Evolutionary conservation across 192 early-diverging fungal genomes (phyloP).

Genomic region (Umbelopsis sp.): DNA sequence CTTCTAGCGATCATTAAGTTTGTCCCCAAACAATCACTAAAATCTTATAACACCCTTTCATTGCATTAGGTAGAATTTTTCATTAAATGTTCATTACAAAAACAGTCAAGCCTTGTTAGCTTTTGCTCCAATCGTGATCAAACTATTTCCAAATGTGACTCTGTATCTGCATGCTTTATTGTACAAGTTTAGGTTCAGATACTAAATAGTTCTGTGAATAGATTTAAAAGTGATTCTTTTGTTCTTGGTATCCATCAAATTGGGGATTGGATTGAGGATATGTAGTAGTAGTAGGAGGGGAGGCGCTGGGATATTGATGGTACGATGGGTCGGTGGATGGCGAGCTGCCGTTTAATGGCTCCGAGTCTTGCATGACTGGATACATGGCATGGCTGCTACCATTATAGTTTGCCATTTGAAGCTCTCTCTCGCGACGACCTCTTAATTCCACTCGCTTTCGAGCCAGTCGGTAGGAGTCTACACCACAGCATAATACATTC

Average conservation of each 20-base stretch:
- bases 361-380: conserved; percentile 10
- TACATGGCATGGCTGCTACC: not conserved
- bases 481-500: conserved; percentile 31
- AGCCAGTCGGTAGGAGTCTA: conserved; percentile 32
- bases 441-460: conserved; percentile 32
- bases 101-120: too few species aligned
- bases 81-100: too few species aligned
- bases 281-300: not conserved
- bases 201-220: too few species aligned
- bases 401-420: not conserved
- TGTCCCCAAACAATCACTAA: too few species aligned
- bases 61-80: too few species aligned
- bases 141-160: too few species aligned
- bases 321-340: not conserved
- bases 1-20: too few species aligned
- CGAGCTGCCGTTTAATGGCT: not conserved
- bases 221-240: not conserved
- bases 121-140: too few species aligned
- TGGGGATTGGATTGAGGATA: not conserved
- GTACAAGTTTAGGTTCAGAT: too few species aligned
- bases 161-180: too few species aligned
- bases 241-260: not conserved
- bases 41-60: too few species aligned
- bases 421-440: conserved; percentile 14
- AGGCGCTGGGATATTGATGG: not conserved